Evolutionary conservation across 805 yeast genomes (phyloP).

Genomic region (Nakazawaea anatomiae): DNA sequence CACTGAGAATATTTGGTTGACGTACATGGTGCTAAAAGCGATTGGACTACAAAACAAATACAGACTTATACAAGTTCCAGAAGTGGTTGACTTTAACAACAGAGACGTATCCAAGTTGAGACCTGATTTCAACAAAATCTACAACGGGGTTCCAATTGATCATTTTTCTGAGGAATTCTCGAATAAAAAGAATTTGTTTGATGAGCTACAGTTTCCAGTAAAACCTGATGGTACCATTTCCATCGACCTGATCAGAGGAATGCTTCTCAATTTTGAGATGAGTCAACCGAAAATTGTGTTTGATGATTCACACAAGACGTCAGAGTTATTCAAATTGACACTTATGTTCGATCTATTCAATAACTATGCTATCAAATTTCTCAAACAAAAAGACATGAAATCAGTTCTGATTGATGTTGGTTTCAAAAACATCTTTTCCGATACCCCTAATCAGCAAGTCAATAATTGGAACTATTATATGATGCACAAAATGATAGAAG

Average conservation of each 20-base stretch:
- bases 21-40: background rate
- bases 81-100: background rate
- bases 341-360: slow-evolving; percentile 4
- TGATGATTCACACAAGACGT: slow-evolving; percentile 6
- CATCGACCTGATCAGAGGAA: slow-evolving; percentile 5
- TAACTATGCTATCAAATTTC: slow-evolving; percentile 2
- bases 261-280: background rate
- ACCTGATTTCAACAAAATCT: slow-evolving; percentile 4
- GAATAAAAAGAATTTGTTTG: background rate
- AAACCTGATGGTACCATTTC: slow-evolving; percentile 1
- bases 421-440: background rate
- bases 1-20: slow-evolving; percentile 1
- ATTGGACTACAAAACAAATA: background rate
- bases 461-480: slow-evolving; percentile 8
- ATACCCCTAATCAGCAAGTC: background rate
- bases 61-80: slow-evolving; percentile 1
- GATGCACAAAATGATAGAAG: background rate
- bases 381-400: background rate
- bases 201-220: background rate
- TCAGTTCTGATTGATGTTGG: slow-evolving; percentile 2
- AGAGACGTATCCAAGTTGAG: slow-evolving; percentile 8
- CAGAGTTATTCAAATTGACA: slow-evolving; percentile 1
- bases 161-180: background rate
- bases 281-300: background rate
- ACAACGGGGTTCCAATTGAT: slow-evolving; percentile 6